Percentiles rank a stretch among this genome's conserved stretches.
Conservation (phyloP, 177 flowering plant species). For the Vitis hybrid region DNA sequence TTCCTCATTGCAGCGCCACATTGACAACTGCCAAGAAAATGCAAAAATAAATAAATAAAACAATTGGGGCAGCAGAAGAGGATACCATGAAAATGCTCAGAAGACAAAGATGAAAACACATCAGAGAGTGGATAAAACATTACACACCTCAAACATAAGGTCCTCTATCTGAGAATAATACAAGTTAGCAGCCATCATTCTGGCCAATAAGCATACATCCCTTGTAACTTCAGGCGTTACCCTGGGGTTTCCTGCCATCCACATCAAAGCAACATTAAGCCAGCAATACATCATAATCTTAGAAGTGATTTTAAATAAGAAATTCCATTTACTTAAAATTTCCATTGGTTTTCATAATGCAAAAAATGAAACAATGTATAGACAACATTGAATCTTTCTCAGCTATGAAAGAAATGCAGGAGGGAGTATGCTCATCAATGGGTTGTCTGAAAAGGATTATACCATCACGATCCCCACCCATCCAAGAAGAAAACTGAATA, state of each 20-base stretch:
- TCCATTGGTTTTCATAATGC: background rate
- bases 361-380: background rate
- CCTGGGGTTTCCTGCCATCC: conserved; percentile 76
- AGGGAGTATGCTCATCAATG: background rate
- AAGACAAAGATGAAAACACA: background rate
- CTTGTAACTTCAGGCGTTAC: conserved; percentile 93
- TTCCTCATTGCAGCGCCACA: conserved; percentile 70
- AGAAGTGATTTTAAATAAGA: background rate
- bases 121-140: background rate
- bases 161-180: conserved; percentile 90
- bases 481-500: conserved; percentile 93
- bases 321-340: background rate
- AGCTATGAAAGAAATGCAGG: background rate
- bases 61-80: background rate
- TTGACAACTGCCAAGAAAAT: conserved; percentile 38
- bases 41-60: background rate
- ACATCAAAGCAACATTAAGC: conserved; percentile 1
- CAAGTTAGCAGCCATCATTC: conserved; percentile 94
- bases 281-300: too few relatives aligned
- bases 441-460: conserved; percentile 5
- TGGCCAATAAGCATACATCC: conserved; percentile 83
- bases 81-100: background rate
- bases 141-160: conserved; percentile 86
- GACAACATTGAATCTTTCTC: background rate
- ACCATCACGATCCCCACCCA: conserved; percentile 99